These are phyloP conservation scores for Clarireedia homoeocarpa DNA, from an alignment of 2,329 filamentous ascomycete species.

Conservation along the genomic window DNA sequence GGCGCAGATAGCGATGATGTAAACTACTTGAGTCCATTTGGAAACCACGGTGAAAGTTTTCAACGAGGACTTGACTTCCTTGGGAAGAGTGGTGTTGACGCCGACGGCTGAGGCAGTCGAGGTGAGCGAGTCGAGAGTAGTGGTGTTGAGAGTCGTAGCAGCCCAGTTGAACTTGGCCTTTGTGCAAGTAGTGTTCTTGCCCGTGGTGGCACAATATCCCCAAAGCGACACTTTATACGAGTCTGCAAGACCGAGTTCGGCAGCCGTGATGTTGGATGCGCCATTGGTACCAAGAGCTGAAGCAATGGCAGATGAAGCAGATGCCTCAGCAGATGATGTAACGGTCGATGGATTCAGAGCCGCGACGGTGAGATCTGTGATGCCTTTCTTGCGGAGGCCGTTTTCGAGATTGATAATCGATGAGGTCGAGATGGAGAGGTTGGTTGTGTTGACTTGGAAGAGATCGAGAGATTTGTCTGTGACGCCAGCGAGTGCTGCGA, in stretches of 20 bases:
- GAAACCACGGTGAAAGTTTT: slow-evolving; percentile 65
- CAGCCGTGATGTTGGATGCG: slow-evolving; percentile 45
- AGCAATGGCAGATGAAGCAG: slow-evolving; percentile 32
- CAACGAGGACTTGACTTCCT: slow-evolving; percentile 58
- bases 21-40: slow-evolving; percentile 78
- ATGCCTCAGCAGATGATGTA: slow-evolving; percentile 36
- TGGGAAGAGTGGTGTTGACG: slow-evolving; percentile 56
- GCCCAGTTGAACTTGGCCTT: slow-evolving; percentile 69
- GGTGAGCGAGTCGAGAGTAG: slow-evolving; percentile 49
- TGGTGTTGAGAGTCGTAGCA: slow-evolving; percentile 60
- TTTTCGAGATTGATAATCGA: slow-evolving; percentile 19
- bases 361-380: slow-evolving; percentile 19
- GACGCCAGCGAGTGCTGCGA: slow-evolving; percentile 48
- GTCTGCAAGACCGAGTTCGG: slow-evolving; percentile 52
- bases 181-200: slow-evolving; percentile 56
- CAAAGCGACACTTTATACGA: slow-evolving; percentile 78
- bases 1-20: slow-evolving; percentile 62
- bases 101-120: slow-evolving; percentile 32
- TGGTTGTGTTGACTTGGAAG: slow-evolving; percentile 53
- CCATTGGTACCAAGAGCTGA: neutral
- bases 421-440: slow-evolving; percentile 38
- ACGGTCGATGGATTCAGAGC: slow-evolving; percentile 27
- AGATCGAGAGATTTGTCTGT: slow-evolving; percentile 49
- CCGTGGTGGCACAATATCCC: slow-evolving; percentile 66
- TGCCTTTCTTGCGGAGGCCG: neutral